phyloP scores from a whole-genome alignment of 1,284 basidiomycete species.

The Trichosporon asahii region DNA sequence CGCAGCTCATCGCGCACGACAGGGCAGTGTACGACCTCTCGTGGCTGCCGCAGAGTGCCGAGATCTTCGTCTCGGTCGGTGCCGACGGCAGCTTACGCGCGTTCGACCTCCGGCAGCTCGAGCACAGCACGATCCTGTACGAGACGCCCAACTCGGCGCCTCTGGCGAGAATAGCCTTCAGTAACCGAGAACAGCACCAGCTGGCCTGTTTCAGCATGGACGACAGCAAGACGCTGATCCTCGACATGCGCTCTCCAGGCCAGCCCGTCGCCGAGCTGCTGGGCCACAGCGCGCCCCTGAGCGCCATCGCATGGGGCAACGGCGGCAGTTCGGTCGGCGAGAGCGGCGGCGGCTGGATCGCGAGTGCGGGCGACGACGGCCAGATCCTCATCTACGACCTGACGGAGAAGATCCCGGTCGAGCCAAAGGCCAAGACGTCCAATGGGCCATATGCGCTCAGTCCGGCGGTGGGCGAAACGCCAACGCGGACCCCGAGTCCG shows the following conservation, averaged over 20 bases:
- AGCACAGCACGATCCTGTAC: constrained; percentile 98
- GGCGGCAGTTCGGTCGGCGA: constrained; percentile 43
- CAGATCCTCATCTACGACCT: constrained; percentile 89
- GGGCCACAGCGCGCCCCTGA: constrained; percentile 67
- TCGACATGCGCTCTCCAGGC: constrained; percentile 92
- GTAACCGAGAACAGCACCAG: constrained; percentile 50
- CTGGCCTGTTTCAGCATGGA: constrained; percentile 60
- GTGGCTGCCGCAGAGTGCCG: constrained; percentile 96
- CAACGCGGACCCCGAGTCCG: constrained; percentile 60
- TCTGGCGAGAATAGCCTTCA: constrained; percentile 80
- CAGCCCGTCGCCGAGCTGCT: constrained; percentile 85
- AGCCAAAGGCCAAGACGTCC: constrained; percentile 11
- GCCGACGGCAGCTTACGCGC: constrained; percentile 95
- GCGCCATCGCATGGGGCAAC: constrained; percentile 80
- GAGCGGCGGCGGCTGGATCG: constrained; percentile 72
- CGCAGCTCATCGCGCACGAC: constrained; percentile 97
- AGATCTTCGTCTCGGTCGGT: constrained; percentile 97
- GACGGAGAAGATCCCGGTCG: constrained; percentile 39
- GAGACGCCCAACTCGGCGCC: constrained; percentile 70
- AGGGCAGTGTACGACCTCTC: constrained; percentile 74
- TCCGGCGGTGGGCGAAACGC: constrained; percentile 58
- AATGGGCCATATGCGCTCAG: constrained; percentile 28
- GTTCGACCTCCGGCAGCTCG: constrained; percentile 91
- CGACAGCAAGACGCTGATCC: constrained; percentile 75
- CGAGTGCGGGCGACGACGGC: constrained; percentile 84